phyloP scores from a whole-genome alignment of 2,329 filamentous ascomycete species.

The Monilinia polystroma region DNA sequence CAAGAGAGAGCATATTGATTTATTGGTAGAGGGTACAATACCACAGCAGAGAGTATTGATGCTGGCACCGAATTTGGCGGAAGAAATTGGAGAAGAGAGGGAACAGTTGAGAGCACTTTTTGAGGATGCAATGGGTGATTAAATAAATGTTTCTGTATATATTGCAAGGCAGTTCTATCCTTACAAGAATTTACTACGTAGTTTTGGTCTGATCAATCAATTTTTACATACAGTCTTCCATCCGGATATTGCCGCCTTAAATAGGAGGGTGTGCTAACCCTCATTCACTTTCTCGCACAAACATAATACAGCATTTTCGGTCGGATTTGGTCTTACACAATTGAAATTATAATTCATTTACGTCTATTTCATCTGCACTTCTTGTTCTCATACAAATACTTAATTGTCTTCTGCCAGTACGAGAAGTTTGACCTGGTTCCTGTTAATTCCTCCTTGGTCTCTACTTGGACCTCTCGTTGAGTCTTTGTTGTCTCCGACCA shows the following conservation, averaged over 20 bases:
- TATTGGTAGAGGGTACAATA: conserved; percentile 88
- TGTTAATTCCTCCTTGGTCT: neutral
- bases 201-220: neutral
- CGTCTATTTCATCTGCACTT: neutral
- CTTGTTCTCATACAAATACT: neutral
- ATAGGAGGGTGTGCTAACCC: neutral
- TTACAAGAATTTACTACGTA: neutral
- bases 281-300: neutral
- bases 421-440: neutral
- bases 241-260: neutral
- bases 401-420: neutral
- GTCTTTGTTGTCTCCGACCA: neutral
- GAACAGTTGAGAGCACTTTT: conserved; percentile 70
- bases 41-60: conserved; percentile 88
- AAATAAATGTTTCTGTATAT: neutral
- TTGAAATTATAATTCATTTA: neutral
- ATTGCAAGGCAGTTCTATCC: neutral
- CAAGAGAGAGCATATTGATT: conserved; percentile 69
- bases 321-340: neutral
- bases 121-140: conserved; percentile 54
- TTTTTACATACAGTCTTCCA: neutral
- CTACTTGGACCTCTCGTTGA: neutral
- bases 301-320: neutral
- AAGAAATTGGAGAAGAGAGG: conserved; percentile 66
- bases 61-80: conserved; percentile 78